Base-by-base conservation (phyloP, 805 yeast species). In the baker's yeast (Saccharomyces cerevisiae) region DNA sequence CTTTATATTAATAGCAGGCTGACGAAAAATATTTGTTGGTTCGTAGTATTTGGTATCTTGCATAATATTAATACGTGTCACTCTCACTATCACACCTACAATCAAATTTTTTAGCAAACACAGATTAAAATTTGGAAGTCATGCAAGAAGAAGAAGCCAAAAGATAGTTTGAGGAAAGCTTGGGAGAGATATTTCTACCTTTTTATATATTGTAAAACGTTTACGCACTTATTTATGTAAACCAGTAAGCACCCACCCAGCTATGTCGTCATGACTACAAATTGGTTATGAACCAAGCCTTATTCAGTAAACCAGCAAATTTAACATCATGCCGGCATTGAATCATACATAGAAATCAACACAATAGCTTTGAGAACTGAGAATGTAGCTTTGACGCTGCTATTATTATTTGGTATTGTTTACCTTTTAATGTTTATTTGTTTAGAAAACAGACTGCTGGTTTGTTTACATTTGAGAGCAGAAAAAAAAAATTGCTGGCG, bases 11-110 rank as follows among this genome's bases (percentile, higher is more conserved):
- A 65, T 59, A 6, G 68, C 68, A 10, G 66, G 63, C 32, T 65
- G 68, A 32, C 69, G 59, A 51, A 65, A 67, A 10, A 65, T 57
- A 46, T 56, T 60, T 4, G 57, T 52, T n/a, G 70, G 68, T 53
- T 55, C 56, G 47, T 65, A 67, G 46, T 57, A 64, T 14, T 55
- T 54, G 29, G 59, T 51, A 31, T 31, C 47, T 55, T 47, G 13
- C 43, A 49, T 22, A 17, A 6, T 22, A 26, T 4, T 29, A 32
- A 22, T 49, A 24, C 13, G 47, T 48, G 26, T n/a, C 17, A 9
- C 32, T 48, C 32, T 48, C 74, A 82, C 31, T 36, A 36, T 6
- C 11, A 36, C 10, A 9, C 24, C 17, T 36, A 3, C 4, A 3
- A 36, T 36, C 17, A 36, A 17, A 6, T n/a, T 17, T 4, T n/a